Percentiles rank a stretch among this genome's conserved stretches.
phyloP scores from a whole-genome alignment of 2,329 filamentous ascomycete genomes.

The Colletotrichum phormii region DNA sequence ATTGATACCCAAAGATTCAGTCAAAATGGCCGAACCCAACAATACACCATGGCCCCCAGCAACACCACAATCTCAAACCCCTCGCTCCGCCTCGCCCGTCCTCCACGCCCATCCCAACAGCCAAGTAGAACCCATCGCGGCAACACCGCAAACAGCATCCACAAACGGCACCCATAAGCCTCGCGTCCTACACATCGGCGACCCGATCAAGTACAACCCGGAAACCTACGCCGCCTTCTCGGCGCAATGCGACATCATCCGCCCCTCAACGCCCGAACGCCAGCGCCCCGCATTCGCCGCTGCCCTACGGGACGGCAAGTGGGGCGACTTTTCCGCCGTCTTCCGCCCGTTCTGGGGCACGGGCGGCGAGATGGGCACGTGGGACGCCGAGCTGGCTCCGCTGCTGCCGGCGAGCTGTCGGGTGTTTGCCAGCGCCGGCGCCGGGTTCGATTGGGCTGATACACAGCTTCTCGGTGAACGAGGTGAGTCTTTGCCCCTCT shows the following conservation, averaged over 20 bases:
- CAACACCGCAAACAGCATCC: constrained; percentile 36
- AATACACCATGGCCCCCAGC: constrained; percentile 58
- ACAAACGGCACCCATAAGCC: constrained; percentile 45
- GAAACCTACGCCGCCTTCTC: constrained; percentile 58
- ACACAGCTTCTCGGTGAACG: constrained; percentile 69
- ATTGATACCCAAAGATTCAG: neutral
- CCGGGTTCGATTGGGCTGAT: constrained; percentile 76
- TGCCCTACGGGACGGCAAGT: constrained; percentile 62
- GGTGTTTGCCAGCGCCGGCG: constrained; percentile 74
- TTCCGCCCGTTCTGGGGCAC: constrained; percentile 73
- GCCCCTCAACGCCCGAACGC: constrained; percentile 62
- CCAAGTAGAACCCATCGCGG: constrained; percentile 38
- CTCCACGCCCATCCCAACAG: constrained; percentile 33
- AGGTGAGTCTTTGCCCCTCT: constrained; percentile 53
- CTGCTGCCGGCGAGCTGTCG: constrained; percentile 66
- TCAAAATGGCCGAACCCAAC: constrained; percentile 58
- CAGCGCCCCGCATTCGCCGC: constrained; percentile 60
- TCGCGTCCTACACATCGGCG: constrained; percentile 81
- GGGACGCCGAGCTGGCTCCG: constrained; percentile 69
- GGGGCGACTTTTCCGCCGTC: constrained; percentile 66
- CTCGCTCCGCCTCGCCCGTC: constrained; percentile 55
- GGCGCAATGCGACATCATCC: constrained; percentile 60
- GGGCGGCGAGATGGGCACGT: constrained; percentile 74
- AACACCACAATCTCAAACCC: constrained; percentile 48
- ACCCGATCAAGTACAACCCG: constrained; percentile 65